Percentiles rank a stretch among this genome's conserved stretches.
These are phyloP conservation scores for Darksidea phi DNA, from an alignment of 495 filamentous ascomycete genomes.

Conservation along the genomic window DNA sequence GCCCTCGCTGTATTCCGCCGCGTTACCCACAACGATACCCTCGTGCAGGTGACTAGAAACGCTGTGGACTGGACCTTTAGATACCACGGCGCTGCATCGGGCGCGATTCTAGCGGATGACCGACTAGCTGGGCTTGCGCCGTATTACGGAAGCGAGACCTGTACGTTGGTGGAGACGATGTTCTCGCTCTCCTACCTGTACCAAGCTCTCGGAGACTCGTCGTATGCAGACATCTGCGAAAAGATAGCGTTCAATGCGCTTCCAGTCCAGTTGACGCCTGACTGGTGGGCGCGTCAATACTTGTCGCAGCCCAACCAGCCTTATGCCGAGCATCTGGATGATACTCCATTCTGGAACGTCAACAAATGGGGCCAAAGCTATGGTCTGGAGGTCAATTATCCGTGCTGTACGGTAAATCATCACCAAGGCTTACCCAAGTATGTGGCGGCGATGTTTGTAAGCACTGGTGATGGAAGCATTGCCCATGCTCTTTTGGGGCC, in stretches of 20 bases:
- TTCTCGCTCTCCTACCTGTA: constrained; percentile 42
- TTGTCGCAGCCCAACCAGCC: constrained; percentile 59
- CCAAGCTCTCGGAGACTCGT: constrained; percentile 47
- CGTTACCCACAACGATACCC: constrained; percentile 45
- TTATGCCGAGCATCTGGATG: constrained; percentile 48
- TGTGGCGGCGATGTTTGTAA: constrained; percentile 39
- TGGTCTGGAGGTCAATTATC: constrained; percentile 45
- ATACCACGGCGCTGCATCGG: constrained; percentile 45
- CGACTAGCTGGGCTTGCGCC: constrained; percentile 34
- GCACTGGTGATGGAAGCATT: constrained; percentile 40
- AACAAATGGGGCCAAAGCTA: constrained; percentile 48
- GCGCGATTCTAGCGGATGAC: constrained; percentile 41
- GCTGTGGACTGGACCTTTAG: constrained; percentile 52
- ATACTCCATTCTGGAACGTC: constrained; percentile 53
- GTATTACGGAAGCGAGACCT: constrained; percentile 36
- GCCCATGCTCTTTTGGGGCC: constrained; percentile 50
- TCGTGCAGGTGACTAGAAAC: constrained; percentile 44
- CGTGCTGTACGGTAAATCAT: constrained; percentile 66
- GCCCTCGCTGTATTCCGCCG: constrained; percentile 47
- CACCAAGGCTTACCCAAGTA: constrained; percentile 63
- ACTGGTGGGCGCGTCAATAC: constrained; percentile 65
- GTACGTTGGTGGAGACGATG: constrained; percentile 37
- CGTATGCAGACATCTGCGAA: constrained; percentile 59
- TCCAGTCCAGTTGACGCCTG: constrained; percentile 54
- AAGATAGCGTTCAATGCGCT: constrained; percentile 60